Evolutionary conservation across 805 yeast species (phyloP).

Genomic region (Blastobotrys terrestris): DNA sequence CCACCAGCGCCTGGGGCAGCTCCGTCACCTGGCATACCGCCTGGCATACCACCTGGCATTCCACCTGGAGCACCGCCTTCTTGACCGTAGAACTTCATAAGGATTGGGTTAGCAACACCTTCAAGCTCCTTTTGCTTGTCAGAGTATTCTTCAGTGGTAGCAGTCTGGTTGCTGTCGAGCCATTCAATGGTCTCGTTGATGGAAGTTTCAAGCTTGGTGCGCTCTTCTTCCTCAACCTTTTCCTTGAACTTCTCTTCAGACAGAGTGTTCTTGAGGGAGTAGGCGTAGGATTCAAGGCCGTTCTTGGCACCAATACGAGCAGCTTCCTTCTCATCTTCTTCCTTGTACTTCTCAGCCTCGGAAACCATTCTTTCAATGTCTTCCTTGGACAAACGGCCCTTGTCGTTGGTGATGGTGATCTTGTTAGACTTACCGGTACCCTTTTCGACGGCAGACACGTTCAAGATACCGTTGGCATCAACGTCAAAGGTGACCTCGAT

Average conservation of each 20-base stretch:
- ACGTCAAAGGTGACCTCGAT: conserved; percentile 95
- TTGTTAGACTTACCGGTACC: conserved; percentile 97
- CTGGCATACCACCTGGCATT: conserved; percentile 55
- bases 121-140: conserved; percentile 96
- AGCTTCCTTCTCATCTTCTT: conserved; percentile 94
- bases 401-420: conserved; percentile 97
- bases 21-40: conserved; percentile 53
- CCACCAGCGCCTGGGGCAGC: conserved; percentile 35
- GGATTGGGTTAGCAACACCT: conserved; percentile 91
- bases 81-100: conserved; percentile 88
- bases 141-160: conserved; percentile 83
- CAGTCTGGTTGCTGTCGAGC: conserved; percentile 92
- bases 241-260: conserved; percentile 72
- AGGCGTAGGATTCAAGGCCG: conserved; percentile 91
- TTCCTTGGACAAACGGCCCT: conserved; percentile 96
- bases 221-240: conserved; percentile 63
- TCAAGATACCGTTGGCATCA: conserved; percentile 96
- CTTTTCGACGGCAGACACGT: conserved; percentile 94
- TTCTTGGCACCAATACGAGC: conserved; percentile 90
- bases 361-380: conserved; percentile 97
- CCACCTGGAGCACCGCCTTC: conserved; percentile 73
- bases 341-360: conserved; percentile 97
- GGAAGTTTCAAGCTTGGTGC: conserved; percentile 65
- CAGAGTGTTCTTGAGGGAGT: conserved; percentile 81
- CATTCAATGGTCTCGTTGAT: conserved; percentile 81